phyloP scores from a whole-genome alignment of 352 stramenopile species.

The Globisporangium heterothallicum region DNA sequence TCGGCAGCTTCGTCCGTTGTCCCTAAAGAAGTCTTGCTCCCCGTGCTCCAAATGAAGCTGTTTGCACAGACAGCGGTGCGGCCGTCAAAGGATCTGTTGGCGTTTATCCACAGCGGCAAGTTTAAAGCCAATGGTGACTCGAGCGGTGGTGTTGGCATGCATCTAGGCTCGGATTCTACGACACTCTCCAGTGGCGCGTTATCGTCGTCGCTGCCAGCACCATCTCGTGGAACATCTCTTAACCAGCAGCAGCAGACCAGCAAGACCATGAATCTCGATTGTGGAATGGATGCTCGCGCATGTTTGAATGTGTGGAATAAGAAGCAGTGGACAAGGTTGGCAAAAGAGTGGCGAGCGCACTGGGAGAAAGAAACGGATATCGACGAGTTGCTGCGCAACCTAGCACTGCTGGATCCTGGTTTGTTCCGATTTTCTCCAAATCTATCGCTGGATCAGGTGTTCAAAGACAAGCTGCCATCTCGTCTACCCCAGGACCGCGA shows the following conservation, averaged over 20 bases:
- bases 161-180: slow-evolving; percentile 3
- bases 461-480: slow-evolving; percentile 71
- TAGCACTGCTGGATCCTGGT: slow-evolving; percentile 24
- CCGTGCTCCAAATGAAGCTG: slow-evolving; percentile 47
- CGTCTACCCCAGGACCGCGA: slow-evolving; percentile 56
- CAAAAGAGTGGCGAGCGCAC: slow-evolving; percentile 39
- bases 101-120: slow-evolving; percentile 28
- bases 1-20: slow-evolving; percentile 34
- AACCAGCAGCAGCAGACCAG: background rate
- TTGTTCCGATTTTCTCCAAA: slow-evolving; percentile 20
- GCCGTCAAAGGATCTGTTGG: slow-evolving; percentile 39
- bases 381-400: slow-evolving; percentile 23
- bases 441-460: slow-evolving; percentile 58
- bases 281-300: slow-evolving; percentile 10
- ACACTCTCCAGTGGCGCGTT: slow-evolving; percentile 13
- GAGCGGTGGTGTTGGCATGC: background rate
- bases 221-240: background rate
- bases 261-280: slow-evolving; percentile 11
- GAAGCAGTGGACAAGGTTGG: slow-evolving; percentile 36
- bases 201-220: slow-evolving; percentile 2
- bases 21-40: slow-evolving; percentile 31
- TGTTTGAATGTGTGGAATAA: slow-evolving; percentile 33
- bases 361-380: slow-evolving; percentile 43
- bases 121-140: slow-evolving; percentile 6
- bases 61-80: slow-evolving; percentile 27